Conservation (phyloP, 2,329 filamentous ascomycete species). For the Exserohilum rostratum region DNA sequence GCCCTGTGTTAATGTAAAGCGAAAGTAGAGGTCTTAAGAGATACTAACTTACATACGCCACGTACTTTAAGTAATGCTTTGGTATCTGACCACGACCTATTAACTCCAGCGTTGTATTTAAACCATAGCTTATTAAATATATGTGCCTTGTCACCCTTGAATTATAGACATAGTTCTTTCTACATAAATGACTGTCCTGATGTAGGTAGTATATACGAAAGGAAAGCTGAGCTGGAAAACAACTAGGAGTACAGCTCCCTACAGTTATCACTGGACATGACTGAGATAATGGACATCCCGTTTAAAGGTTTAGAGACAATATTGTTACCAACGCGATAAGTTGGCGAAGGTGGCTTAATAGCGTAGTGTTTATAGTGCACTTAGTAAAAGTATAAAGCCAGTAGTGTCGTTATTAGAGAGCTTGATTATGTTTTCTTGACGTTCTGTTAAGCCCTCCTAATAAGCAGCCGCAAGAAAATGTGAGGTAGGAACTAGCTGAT, state of each 20-base stretch:
- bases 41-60: background rate
- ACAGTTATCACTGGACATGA: constrained; percentile 14
- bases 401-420: background rate
- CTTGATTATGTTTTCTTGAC: background rate
- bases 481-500: background rate
- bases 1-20: constrained; percentile 1
- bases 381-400: background rate
- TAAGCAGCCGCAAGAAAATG: background rate
- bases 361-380: background rate
- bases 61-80: background rate
- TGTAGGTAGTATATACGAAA: background rate
- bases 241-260: constrained; percentile 12
- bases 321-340: background rate
- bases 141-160: background rate
- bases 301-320: constrained; percentile 1
- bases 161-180: background rate
- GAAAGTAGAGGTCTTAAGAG: background rate
- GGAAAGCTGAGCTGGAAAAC: constrained; percentile 1
- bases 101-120: background rate
- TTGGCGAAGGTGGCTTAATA: background rate
- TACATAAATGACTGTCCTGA: background rate
- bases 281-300: background rate
- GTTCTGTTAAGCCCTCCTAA: background rate
- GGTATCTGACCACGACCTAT: constrained; percentile 1
- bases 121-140: background rate